Base-by-base conservation (phyloP, 2,329 filamentous ascomycete species). In the Scolecobasidium constrictum region DNA sequence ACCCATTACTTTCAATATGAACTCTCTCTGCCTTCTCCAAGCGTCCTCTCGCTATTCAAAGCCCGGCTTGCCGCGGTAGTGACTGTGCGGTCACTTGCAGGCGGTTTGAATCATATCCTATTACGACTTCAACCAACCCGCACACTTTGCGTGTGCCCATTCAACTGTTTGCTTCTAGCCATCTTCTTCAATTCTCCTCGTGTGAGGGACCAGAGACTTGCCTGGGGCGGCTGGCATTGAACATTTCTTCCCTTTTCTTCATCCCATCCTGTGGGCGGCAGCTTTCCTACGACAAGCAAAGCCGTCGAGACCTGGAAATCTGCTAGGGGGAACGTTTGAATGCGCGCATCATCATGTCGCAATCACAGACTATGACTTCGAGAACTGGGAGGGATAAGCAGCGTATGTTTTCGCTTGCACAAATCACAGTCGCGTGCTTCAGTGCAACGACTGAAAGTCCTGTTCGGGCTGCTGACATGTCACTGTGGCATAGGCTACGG, bases 301-400 rank as follows among this genome's bases (percentile, higher is more conserved):
- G n/a, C n/a, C n/a, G n/a, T n/a, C n/a, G n/a, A n/a, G n/a, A n/a
- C n/a, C n/a, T n/a, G n/a, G n/a, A n/a, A n/a, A n/a, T n/a, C n/a
- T n/a, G n/a, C n/a, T n/a, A n/a, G n/a, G n/a, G n/a, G n/a, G n/a
- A n/a, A n/a, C n/a, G n/a, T n/a, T n/a, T n/a, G n/a, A n/a, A n/a
- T n/a, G n/a, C n/a, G n/a, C n/a, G n/a, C 20, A 17, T 17, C 44
- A 37, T 39, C 48, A 71, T 71, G 67, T 66, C 67, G 38, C 63
- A 67, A 54, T 56, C 63, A 51, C 56, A 66, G 48, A 60, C 66
- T 36, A 70, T 69, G 67, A 57, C 87, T 68, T 85, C 83, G 48
- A 76, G 84, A 56, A 80, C 77, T 43, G 84, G 84, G 54, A 75
- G 85, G 59, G 79, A 70, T 58, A 88, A 88, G 59, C 85, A 92